These are phyloP conservation scores for Microsporum audouinii DNA, from an alignment of 2,329 filamentous ascomycete genomes.

Conservation along the genomic window DNA sequence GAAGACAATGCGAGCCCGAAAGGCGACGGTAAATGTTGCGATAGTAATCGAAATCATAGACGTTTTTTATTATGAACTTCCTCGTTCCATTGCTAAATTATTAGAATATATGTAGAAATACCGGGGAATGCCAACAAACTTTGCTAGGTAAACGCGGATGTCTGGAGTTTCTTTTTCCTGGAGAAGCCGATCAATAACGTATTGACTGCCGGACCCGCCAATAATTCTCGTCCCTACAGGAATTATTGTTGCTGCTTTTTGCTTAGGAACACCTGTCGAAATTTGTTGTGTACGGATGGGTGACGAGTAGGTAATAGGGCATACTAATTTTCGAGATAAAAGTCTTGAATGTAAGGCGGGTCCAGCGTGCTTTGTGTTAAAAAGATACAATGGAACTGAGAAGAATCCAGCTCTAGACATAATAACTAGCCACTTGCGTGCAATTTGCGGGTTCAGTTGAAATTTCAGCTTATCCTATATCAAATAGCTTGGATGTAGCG, in stretches of 20 bases:
- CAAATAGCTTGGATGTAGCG: no score
- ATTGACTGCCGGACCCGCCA: neutral
- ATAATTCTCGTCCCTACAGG: neutral
- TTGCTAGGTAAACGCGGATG: slow-evolving; percentile 5
- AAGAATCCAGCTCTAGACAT: neutral
- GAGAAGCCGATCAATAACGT: slow-evolving; percentile 23
- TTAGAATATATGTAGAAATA: neutral
- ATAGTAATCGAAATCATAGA: slow-evolving; percentile 9
- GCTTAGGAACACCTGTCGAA: neutral
- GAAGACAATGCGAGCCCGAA: slow-evolving; percentile 11
- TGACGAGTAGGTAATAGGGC: neutral
- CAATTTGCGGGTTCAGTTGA: no score
- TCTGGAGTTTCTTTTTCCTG: slow-evolving; percentile 2
- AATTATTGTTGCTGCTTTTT: neutral
- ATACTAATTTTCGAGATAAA: neutral
- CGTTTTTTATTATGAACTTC: slow-evolving; percentile 16
- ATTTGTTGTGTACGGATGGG: neutral
- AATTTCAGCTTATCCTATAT: no score
- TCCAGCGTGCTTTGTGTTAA: neutral
- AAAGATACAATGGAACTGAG: neutral
- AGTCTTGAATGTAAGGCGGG: neutral
- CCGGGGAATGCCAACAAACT: neutral
- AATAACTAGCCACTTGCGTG: no score
- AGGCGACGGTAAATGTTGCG: slow-evolving; percentile 4
- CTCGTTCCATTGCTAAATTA: slow-evolving; percentile 4